Percentiles rank a stretch among this genome's conserved stretches.
phyloP scores from a whole-genome alignment of 257 asterid species.

The Gardenia jasminoides region DNA sequence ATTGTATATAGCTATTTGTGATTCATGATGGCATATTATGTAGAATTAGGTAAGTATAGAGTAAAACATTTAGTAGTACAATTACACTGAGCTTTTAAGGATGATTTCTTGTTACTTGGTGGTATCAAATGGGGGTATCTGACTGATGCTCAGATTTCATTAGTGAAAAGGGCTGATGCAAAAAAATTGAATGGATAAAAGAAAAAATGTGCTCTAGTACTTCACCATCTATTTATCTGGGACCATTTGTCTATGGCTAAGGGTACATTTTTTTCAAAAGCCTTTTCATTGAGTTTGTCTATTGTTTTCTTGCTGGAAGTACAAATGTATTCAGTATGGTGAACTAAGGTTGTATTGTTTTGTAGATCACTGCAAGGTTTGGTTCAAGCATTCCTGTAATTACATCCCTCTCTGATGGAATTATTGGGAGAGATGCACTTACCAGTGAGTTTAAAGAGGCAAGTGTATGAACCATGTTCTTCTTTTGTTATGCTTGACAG shows the following conservation, averaged over 20 bases:
- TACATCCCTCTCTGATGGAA: conserved; percentile 54
- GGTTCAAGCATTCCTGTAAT: conserved; percentile 54
- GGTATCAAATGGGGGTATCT: not conserved
- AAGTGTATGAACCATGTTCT: not conserved
- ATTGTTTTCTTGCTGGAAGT: not conserved
- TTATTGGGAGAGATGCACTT: conserved; percentile 59
- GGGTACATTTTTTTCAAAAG: not conserved
- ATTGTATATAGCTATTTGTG: too few relatives aligned
- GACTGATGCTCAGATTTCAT: not conserved
- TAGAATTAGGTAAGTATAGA: too few relatives aligned
- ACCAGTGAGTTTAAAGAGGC: conserved; percentile 66
- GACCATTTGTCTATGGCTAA: not conserved
- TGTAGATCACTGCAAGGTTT: conserved; percentile 56
- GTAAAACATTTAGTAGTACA: too few relatives aligned
- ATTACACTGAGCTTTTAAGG: too few relatives aligned
- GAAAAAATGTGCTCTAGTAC: not conserved
- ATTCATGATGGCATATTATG: not conserved
- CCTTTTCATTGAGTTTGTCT: not conserved
- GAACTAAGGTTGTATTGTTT: conserved; percentile 11
- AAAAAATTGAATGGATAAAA: too few relatives aligned
- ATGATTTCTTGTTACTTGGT: not conserved
- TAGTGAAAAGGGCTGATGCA: not conserved
- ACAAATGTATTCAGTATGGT: not conserved
- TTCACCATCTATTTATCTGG: not conserved
- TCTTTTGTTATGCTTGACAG: not conserved